Percentiles rank a stretch among this genome's conserved stretches.
These are phyloP conservation scores for Aspergillus ochraceus DNA, from an alignment of 2,329 filamentous ascomycete species.

Conservation along the genomic window DNA sequence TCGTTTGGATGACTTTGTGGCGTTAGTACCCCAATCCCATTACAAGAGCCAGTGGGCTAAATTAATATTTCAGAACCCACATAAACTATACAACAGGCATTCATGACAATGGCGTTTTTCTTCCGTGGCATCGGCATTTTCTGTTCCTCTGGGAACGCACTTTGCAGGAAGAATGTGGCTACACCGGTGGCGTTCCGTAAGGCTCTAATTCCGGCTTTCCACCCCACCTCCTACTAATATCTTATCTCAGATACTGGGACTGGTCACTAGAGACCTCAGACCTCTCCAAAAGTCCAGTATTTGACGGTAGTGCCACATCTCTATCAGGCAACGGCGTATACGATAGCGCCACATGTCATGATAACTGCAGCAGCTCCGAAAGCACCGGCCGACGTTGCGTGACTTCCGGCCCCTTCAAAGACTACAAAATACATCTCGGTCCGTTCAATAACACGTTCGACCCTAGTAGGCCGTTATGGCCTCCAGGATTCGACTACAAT, in stretches of 20 bases:
- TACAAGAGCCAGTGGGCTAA: not conserved
- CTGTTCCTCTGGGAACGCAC: constrained; percentile 14
- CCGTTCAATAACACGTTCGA: constrained; percentile 9
- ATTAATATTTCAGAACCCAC: constrained; percentile 15
- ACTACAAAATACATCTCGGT: constrained; percentile 10
- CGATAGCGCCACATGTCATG: constrained; percentile 2
- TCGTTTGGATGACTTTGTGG: constrained; percentile 30
- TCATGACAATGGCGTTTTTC: constrained; percentile 20
- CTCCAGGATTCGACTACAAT: constrained; percentile 11
- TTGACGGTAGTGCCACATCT: constrained; percentile 7
- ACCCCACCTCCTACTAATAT: not conserved
- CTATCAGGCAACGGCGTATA: constrained; percentile 11
- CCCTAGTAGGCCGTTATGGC: not conserved
- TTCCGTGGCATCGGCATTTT: constrained; percentile 21
- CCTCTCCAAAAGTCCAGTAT: constrained; percentile 2
- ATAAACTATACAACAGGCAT: constrained; percentile 28
- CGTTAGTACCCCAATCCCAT: constrained; percentile 16
- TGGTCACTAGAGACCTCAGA: constrained; percentile 6
- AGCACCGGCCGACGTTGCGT: constrained; percentile 15
- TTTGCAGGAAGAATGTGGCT: constrained; percentile 17
- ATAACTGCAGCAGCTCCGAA: not conserved
- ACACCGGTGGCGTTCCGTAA: constrained; percentile 15
- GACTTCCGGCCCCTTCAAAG: constrained; percentile 10
- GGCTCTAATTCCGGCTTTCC: not conserved
- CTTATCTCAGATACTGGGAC: constrained; percentile 17